Evolutionary conservation across 306 rosid species (phyloP), one percentile per base, ranked within the genome.

Genomic region (Begonia masoniana): DNA sequence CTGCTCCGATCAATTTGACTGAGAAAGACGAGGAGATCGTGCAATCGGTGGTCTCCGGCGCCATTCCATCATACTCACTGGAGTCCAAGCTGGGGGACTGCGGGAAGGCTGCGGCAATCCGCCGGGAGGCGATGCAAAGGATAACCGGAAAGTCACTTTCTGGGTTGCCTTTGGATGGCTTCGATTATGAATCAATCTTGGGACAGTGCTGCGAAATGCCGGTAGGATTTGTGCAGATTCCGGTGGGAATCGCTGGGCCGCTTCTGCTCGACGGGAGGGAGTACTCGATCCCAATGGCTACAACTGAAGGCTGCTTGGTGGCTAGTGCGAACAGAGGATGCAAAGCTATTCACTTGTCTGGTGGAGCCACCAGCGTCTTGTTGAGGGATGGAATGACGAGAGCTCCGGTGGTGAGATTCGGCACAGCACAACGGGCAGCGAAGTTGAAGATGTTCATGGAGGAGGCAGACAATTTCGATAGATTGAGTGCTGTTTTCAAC

Each of bases 191-290:
- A 1, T 71, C 97, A 0, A 82, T 89, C 15, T 47, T 85, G 56
- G 97, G 95, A 0, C 95, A 89, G 83, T 89, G 97, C 72, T 89
- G 95, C 10, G 97, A 89, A 62, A 82, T 85, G 95, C 97, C 97
- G 13, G 55, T 89, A 2, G 97, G 97, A 1, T 85, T 68, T 19
- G 52, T 89, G 2, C 95, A 83, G 62, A 74, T 89, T 58, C 97
- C 97, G 6, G 95, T 89, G 11, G 97, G 97, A 6, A 79, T 89
- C 13, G 95, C 91, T 0, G 97, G 97, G 0, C 97, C 97, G 0
- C 59, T 89, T 53, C 60, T 78, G 50, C 74, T 89, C 0, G 88
- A 89, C 43, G 95, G 91, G 8, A 62, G 50, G 2, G 91, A 85
- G 66, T 85, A 62, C 54, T 74, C 94, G 0, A 76, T 89, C 1